Evolutionary conservation across 495 filamentous ascomycete species (phyloP), one percentile per base, ranked within the genome.

Genomic region (Letharia columbiana): DNA sequence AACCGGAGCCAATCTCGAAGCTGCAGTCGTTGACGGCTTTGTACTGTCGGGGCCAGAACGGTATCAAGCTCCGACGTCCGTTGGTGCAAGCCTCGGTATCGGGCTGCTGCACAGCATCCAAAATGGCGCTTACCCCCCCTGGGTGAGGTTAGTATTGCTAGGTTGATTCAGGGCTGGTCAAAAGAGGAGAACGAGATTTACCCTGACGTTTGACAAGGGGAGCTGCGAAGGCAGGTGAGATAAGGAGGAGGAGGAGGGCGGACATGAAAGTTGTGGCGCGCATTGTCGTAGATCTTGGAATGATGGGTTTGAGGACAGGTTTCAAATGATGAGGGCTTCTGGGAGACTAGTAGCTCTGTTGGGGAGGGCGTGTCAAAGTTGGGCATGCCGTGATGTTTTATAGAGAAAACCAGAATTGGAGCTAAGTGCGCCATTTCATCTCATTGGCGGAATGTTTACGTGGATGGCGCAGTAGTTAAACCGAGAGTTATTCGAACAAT

Each of bases 371-470:
- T 0, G 10, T 12, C 4, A 4, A 9, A 2, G 13, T 20, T 37
- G 54, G 54, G 54, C 13, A n/a, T 20, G 17, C 2, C 0, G 28
- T 10, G 6, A 37, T 20, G 31, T 9, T 37, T 37, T 57, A 57
- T 57, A 57, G 33, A 56, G 2, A 17, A 57, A 37, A 2, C 33
- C 7, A 9, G 9, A 13, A 20, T 76, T 3, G 8, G 40, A 11
- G 7, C 18, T 12, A 18, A 8, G 17, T 57, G 54, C 31, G 54
- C 17, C 28, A 57, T 57, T 37, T 57, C 6, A 20, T 57, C 2
- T 57, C 13, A 17, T 57, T 37, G 54, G 54, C 54, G 54, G 54
- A 57, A 57, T 37, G 54, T 37, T 57, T 57, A 10, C 33, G 54
- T 57, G 54, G 54, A 57, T 57, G 33, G 54, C 17, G 54, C 17